Percentiles rank a stretch among this genome's conserved stretches.
phyloP scores from a whole-genome alignment of 257 asterid species.

The Penstemon newberryi region DNA sequence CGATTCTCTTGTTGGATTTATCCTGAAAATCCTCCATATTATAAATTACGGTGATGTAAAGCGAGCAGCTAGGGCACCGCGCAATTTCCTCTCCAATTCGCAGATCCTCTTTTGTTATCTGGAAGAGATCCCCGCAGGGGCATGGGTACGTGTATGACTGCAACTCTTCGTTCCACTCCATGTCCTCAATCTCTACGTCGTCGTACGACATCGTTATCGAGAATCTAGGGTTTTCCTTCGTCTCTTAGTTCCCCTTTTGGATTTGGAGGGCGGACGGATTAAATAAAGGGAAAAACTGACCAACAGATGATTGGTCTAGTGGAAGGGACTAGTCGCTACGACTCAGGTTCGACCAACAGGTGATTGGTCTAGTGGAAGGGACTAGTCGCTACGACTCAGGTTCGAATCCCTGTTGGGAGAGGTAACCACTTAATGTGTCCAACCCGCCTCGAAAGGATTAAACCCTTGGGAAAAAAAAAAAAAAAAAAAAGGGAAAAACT shows the following conservation, averaged over 20 bases:
- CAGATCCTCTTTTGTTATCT: slow-evolving; percentile 79
- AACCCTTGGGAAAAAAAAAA: too few relatives aligned
- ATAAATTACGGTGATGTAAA: slow-evolving; percentile 79
- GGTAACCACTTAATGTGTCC: too few relatives aligned
- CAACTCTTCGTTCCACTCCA: slow-evolving; percentile 93
- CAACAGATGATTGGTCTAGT: too few relatives aligned
- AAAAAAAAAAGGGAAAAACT: neutral
- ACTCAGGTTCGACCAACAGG: too few relatives aligned
- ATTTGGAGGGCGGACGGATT: slow-evolving; percentile 22
- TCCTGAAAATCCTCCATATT: slow-evolving; percentile 77
- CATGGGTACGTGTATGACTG: slow-evolving; percentile 86
- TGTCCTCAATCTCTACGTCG: slow-evolving; percentile 95
- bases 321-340: too few relatives aligned
- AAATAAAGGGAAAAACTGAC: neutral
- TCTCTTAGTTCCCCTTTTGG: neutral
- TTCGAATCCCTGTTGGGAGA: too few relatives aligned
- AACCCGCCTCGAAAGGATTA: too few relatives aligned
- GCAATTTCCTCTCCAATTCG: slow-evolving; percentile 89
- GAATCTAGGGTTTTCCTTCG: slow-evolving; percentile 25
- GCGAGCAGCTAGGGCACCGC: slow-evolving; percentile 91
- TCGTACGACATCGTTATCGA: slow-evolving; percentile 79
- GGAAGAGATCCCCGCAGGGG: slow-evolving; percentile 94
- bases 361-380: too few relatives aligned
- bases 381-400: too few relatives aligned
- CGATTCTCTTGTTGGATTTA: slow-evolving; percentile 41